phyloP scores from a whole-genome alignment of 78 protist genomes.

The Blattamonas nauphoetae region DNA sequence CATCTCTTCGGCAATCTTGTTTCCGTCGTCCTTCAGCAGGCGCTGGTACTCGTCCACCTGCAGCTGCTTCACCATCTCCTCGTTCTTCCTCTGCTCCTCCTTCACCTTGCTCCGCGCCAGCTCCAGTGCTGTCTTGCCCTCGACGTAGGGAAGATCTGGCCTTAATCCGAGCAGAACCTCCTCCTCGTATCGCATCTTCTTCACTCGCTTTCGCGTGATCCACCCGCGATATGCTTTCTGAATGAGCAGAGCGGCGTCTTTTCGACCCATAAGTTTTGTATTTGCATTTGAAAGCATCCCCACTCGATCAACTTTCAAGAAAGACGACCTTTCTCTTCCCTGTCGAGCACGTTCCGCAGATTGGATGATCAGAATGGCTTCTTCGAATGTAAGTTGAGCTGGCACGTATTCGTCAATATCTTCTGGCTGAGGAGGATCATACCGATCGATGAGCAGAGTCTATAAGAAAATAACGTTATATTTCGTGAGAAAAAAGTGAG shows the following conservation, averaged over 20 bases:
- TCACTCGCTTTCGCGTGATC: neutral
- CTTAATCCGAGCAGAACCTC: neutral
- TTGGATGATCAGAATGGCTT: slow-evolving; percentile 1
- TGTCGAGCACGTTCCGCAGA: neutral
- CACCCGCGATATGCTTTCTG: neutral
- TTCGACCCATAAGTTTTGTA: neutral
- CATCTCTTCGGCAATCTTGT: neutral
- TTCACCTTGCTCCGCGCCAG: neutral
- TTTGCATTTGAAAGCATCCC: neutral
- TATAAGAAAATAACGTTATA: neutral
- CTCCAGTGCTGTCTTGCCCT: neutral
- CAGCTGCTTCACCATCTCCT: neutral
- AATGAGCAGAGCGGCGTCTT: neutral
- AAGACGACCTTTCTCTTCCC: neutral
- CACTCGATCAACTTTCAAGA: neutral
- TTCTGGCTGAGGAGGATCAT: neutral
- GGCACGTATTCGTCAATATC: neutral
- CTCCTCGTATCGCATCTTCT: neutral
- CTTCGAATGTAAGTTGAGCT: neutral
- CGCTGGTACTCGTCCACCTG: neutral
- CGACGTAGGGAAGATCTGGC: neutral
- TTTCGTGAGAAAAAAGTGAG: too few relatives aligned
- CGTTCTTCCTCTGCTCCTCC: neutral
- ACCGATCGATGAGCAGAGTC: neutral
- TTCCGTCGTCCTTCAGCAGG: neutral